Conservation (phyloP, 1,284 basidiomycete genomes). For the Fomitopsis pinicola region DNA sequence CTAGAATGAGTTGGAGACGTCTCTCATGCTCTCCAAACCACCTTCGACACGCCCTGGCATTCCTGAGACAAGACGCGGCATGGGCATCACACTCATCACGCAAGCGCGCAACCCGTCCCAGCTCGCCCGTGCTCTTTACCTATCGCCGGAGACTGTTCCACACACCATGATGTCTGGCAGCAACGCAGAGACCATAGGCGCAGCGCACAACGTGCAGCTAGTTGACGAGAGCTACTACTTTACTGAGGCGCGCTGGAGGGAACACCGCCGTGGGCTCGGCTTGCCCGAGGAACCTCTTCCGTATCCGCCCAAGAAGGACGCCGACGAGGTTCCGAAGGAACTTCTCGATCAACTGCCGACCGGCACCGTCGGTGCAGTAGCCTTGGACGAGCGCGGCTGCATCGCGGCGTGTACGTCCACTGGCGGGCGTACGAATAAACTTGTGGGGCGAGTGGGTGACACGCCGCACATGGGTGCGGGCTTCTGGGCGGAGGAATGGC, state of each 20-base stretch:
- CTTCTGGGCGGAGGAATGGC: constrained; percentile 82
- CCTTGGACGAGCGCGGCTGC: constrained; percentile 68
- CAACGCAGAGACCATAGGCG: constrained; percentile 58
- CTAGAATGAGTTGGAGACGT: constrained; percentile 77
- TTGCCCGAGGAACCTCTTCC: constrained; percentile 62
- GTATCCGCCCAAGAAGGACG: constrained; percentile 23
- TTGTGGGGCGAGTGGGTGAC: constrained; percentile 77
- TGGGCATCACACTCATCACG: constrained; percentile 63
- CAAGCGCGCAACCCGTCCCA: constrained; percentile 70
- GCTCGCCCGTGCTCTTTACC: constrained; percentile 66
- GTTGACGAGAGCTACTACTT: constrained; percentile 76
- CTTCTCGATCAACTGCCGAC: constrained; percentile 60
- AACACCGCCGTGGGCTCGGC: constrained; percentile 67
- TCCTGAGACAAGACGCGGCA: constrained; percentile 52
- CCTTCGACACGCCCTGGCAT: constrained; percentile 60
- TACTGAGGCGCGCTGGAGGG: constrained; percentile 68
- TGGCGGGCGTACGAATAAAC: constrained; percentile 79
- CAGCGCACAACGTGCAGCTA: constrained; percentile 47
- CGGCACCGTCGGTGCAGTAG: constrained; percentile 83
- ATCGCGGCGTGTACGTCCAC: constrained; percentile 74
- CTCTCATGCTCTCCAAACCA: constrained; percentile 74
- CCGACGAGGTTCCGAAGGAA: constrained; percentile 17
- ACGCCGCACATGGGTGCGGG: constrained; percentile 76
- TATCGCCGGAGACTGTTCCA: constrained; percentile 51
- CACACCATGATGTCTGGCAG: constrained; percentile 71